phyloP scores from a whole-genome alignment of 192 early-diverging fungal species.

The Coemansia sp. region DNA sequence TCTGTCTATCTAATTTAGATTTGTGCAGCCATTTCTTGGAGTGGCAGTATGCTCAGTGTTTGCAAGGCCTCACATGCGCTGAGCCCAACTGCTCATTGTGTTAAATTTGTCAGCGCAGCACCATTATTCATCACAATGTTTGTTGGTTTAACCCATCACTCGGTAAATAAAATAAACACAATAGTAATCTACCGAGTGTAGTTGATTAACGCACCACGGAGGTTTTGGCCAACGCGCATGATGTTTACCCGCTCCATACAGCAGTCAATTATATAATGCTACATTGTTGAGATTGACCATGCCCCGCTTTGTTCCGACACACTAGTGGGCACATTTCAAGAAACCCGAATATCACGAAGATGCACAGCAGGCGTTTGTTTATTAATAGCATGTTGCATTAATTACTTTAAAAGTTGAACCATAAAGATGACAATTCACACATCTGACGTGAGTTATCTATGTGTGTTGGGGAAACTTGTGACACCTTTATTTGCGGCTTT shows the following conservation, averaged over 20 bases:
- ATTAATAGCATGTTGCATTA: constrained; percentile 3
- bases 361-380: neutral
- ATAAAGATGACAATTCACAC: neutral
- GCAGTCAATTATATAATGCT: neutral
- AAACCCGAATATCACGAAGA: neutral
- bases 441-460: neutral
- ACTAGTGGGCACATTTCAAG: neutral
- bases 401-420: constrained; percentile 1
- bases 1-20: neutral
- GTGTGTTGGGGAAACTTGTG: neutral
- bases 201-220: constrained; percentile 3
- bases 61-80: too few species aligned
- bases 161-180: neutral
- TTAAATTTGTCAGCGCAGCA: neutral
- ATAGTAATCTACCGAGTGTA: neutral
- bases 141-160: neutral
- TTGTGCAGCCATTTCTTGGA: neutral
- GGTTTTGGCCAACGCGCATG: neutral
- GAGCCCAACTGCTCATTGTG: neutral
- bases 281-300: neutral
- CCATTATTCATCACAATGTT: too few species aligned
- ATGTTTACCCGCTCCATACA: neutral
- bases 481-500: neutral
- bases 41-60: too few species aligned
- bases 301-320: neutral